phyloP scores from a whole-genome alignment of 225 moss, liverwort and hornwort genomes.

The Physcomitrellopsis africana region DNA sequence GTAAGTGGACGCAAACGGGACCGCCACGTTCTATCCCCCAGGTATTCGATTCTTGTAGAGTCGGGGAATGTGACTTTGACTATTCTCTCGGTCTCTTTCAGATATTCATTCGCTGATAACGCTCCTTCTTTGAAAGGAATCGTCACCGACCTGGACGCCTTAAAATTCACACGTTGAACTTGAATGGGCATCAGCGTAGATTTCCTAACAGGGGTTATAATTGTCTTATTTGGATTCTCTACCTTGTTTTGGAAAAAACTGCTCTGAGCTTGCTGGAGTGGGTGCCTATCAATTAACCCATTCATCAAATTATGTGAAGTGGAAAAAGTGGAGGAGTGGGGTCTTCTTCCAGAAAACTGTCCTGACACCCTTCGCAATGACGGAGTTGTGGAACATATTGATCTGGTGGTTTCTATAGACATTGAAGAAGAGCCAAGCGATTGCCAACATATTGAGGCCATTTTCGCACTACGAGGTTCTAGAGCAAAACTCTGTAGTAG shows the following conservation, averaged over 20 bases:
- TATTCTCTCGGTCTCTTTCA: constrained; percentile 80
- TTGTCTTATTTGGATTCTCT: constrained; percentile 2
- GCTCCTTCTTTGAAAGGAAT: constrained; percentile 78
- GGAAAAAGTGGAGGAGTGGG: not conserved
- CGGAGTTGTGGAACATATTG: constrained; percentile 20
- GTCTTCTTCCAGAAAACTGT: constrained; percentile 1
- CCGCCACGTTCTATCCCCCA: constrained; percentile 75
- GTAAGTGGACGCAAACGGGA: constrained; percentile 72
- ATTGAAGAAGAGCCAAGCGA: constrained; percentile 32
- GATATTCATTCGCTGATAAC: constrained; percentile 68
- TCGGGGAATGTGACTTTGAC: constrained; percentile 96
- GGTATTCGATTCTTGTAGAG: constrained; percentile 80
- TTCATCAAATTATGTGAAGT: constrained; percentile 26
- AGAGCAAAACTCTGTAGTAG: not conserved
- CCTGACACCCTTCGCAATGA: constrained; percentile 25
- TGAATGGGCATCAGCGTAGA: constrained; percentile 29
- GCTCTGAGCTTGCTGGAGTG: constrained; percentile 21
- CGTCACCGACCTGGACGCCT: constrained; percentile 66
- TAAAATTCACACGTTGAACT: constrained; percentile 65
- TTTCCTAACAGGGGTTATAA: constrained; percentile 13
- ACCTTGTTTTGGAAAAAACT: constrained; percentile 29
- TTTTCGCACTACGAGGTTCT: constrained; percentile 24
- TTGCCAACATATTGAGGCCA: constrained; percentile 37
- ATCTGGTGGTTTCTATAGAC: constrained; percentile 23
- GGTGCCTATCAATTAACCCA: constrained; percentile 23